Evolutionary conservation across 2,329 filamentous ascomycete species (phyloP), one percentile per base, ranked within the genome.

Genomic region (Beauveria scarabaeidicola): DNA sequence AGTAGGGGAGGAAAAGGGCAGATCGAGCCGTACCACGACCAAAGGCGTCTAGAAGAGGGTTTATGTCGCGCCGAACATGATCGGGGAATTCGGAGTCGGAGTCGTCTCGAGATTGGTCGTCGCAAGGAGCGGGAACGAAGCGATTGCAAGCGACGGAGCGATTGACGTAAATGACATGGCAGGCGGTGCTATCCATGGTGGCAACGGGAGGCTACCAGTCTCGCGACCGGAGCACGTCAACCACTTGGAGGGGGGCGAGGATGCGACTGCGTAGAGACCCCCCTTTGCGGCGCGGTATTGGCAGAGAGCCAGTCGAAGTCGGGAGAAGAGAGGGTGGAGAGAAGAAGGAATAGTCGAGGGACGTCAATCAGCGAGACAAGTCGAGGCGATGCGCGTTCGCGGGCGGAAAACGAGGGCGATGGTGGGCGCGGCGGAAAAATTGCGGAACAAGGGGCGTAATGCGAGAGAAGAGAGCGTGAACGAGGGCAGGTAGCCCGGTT

Each of bases 101-200:
- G 54, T 62, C 61, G 13, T 61, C 32, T 27, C 53, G 17, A n/a
- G 40, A 38, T 48, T 62, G 60, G 52, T 55, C 59, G 59, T 62
- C 64, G 29, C 64, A 52, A 63, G 63, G 60, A 55, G 72, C 65
- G 47, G 65, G 69, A 44, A 82, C 69, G 54, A 76, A 68, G 60
- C 78, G 74, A 66, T 82, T 76, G 62, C 77, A 70, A 65, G 72
- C 73, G 63, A 81, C 77, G 62, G 75, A 73, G 67, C 79, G 79
- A 72, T 84, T 80, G 66, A 85, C 81, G 65, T 84, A 85, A 63
- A 85, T 80, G 64, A 85, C 77, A 69, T 84, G 80, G 69, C 81
- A 84, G 61, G 75, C 73, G 67, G 78, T 76, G 69, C 75, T 76
- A 70, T 84, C 81, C 82, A 85, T 85, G 69, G 72, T 78, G 75